Percentiles rank a stretch among this genome's conserved stretches.
phyloP scores from a whole-genome alignment of 1,139 yeast genomes.

The Suhomyces coccinellae region DNA sequence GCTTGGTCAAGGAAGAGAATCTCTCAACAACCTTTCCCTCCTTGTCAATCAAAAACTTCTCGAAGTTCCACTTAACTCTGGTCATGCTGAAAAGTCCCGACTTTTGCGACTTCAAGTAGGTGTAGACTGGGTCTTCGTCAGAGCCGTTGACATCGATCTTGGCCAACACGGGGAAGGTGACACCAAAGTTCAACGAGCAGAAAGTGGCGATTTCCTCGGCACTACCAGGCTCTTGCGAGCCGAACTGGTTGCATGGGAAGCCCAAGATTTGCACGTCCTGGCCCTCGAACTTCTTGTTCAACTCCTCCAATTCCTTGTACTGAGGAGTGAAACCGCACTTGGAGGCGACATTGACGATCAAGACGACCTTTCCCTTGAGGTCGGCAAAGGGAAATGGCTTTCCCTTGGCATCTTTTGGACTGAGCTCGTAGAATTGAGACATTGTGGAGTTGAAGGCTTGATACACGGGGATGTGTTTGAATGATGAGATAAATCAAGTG shows the following conservation, averaged over 20 bases:
- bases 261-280: constrained; percentile 80
- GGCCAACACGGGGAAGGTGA: constrained; percentile 82
- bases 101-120: constrained; percentile 62
- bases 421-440: constrained; percentile 44
- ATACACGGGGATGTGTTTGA: no score
- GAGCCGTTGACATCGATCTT: constrained; percentile 90
- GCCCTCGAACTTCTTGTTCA: constrained; percentile 75
- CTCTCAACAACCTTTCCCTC: constrained; percentile 49
- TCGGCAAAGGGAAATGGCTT: constrained; percentile 52
- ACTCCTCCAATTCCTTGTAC: constrained; percentile 71
- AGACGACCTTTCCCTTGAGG: constrained; percentile 84
- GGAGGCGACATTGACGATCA: constrained; percentile 92
- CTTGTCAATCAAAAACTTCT: constrained; percentile 48
- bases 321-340: constrained; percentile 90
- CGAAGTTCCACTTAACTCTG: constrained; percentile 54
- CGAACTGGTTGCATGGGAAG: constrained; percentile 84
- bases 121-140: constrained; percentile 76
- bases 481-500: background rate
- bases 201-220: constrained; percentile 42
- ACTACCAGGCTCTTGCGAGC: constrained; percentile 46
- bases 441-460: constrained; percentile 15
- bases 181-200: constrained; percentile 48
- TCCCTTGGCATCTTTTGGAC: constrained; percentile 38
- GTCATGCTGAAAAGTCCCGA: constrained; percentile 45
- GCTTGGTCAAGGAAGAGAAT: constrained; percentile 44